Base-by-base conservation (phyloP, 1,139 yeast species). In the Nakaseomyces glabratus region DNA sequence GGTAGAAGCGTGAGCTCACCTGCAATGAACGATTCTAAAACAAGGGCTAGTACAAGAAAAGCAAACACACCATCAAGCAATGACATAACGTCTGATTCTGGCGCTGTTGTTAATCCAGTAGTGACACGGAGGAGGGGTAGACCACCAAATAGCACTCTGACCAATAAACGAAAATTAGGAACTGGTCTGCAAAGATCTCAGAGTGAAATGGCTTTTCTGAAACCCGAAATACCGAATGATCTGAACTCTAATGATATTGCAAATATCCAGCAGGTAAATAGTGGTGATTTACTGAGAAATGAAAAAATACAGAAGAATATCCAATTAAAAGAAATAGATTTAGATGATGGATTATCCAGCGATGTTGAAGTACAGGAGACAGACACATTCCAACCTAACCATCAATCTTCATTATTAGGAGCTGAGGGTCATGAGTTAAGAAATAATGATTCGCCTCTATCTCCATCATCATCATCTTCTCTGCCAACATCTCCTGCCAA, bases 281-380 rank as follows among this genome's bases (percentile, higher is more conserved):
- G 30, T 18, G 15, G n/a, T 8, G 21, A 15, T 5, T 14, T n/a
- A 7, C 5, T 18, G 10, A 26, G 12, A 15, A 6, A 20, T 6
- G 30, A 26, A 7, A 26, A 26, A 11, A 20, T 14, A 9, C 15
- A 40, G 2, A 41, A 18, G 9, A 23, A 19, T 14, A 21, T 45
- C 12, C 46, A 49, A 30, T 55, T 51, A 31, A 52, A 52, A 38
- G 60, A 55, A 28, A 35, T 56, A 11, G 61, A 60, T 34, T 51
- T 58, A n/a, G 61, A 60, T 29, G 66, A 61, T 44, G 67, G 65
- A 1, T 41, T 62, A 11, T 60, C 65, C 0, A 61, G 65, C 41
- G 66, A 61, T 34, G 48, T 58, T 15, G 68, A 63, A 33, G 18
- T 26, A 25, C 24, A 34, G 21, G 28, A 31, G 21, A 16, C 34